Base-by-base conservation (phyloP, 106 monocot genomes). In the Amphibolis antarctica region DNA sequence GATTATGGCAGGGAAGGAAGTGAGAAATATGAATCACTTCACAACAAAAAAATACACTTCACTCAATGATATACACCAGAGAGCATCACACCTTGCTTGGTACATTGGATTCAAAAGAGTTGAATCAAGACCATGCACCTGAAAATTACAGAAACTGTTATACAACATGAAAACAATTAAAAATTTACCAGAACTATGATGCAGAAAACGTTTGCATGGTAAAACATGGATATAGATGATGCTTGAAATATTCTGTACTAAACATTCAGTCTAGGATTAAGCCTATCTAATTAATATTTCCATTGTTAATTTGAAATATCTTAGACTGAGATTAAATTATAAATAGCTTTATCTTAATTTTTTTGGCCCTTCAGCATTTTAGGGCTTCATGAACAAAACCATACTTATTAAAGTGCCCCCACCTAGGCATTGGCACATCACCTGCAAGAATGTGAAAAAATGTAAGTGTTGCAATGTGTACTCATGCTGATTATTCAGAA, bases 101-200 rank as follows among this genome's bases (percentile, higher is more conserved):
- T 92, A 92, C 92, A 92, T 92, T 63, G 28, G 87, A 25, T 92
- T 75, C 75, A 88, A 64, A 60, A 82, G 69, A 46, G 71, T 63
- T 27, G 71, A 27, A 67, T 92, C 92, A 29, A 92, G 78, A 61
- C 77, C 78, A 42, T 75, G 84, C n/a, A 88, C 91, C 86, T 92
- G 79, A 44, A 63, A 21, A 28, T 3, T 46, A 18, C 23, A 64
- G 63, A 64, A 64, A 64, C 30, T 36, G 27, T 47, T 5, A 12
- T 47, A 60, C 2, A 24, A 30, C 10, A 26, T n/a, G 20, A 21
- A 46, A 43, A 55, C 4, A 55, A 23, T 55, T 55, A 30, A 28
- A 17, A 59, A 6, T 28, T 15, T 51, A 27, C n/a, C 7, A 62
- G 44, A 18, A 55, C n/a, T 28, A 45, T 53, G 4, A 22, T 55